Base-by-base conservation (phyloP, 306 rosid genomes). In the Cicer cuneatum region DNA sequence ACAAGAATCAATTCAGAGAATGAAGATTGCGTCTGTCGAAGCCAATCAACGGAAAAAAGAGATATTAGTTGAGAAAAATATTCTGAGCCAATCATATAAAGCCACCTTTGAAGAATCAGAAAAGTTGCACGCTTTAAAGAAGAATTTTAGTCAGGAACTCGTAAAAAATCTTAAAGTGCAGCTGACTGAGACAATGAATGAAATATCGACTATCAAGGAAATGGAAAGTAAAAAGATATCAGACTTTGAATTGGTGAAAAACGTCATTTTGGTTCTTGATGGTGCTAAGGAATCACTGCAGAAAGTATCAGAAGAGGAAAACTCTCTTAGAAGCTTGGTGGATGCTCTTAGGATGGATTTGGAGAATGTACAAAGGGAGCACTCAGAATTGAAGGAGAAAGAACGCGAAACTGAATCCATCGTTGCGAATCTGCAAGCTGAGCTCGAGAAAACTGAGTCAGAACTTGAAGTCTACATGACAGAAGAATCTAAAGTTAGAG, bases 231-330 rank as follows among this genome's bases (percentile, higher is more conserved):
- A 84, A 37, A 92, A 85, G 80, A 86, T 82, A 29, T 78, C 80
- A 0, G 97, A 90, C 82, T 76, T 95, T 59, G 93, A 89, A 74
- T 86, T 85, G 1, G 85, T 87, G 80, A 86, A 80, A 90, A 84
- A 45, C 57, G 91, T 95, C 72, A 83, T 96, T 74, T 81, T 59
- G 14, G 96, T 89, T 84, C 89, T 95, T 51, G 91, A 90, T 71
- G 98, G 51, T 75, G 98, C 98, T 7, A 95, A 92, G 85, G 96
- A 73, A 78, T 87, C 93, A 7, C 80, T 95, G 57, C 92, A 90
- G 68, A 90, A 87, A 84, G 90, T 88, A 7, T 92, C 89, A 13
- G 93, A 92, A 83, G 99, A 95, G 80, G 97, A 92, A 86, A 89
- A 74, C 80, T 78, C 88, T 66, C 93, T 95, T 65, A 84, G 86